Percentiles rank a stretch among this genome's conserved stretches.
phyloP scores from a whole-genome alignment of 306 rosid species.

The Cucurbita maxima region DNA sequence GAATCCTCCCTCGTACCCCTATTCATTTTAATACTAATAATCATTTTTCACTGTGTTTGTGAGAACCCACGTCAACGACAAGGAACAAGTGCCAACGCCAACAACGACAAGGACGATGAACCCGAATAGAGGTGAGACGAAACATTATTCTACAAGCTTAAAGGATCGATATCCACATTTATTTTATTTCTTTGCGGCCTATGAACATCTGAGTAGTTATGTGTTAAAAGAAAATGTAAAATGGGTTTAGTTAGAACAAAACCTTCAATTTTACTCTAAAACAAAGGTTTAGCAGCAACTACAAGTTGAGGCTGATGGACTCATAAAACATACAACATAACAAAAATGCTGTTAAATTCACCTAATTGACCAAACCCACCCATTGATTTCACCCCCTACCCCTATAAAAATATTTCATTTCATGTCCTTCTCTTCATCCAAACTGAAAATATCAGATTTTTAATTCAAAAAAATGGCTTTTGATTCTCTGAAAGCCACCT shows the following conservation, averaged over 20 bases:
- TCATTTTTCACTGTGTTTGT: no score
- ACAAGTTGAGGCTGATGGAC: not conserved
- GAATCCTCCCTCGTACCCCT: constrained; percentile 17
- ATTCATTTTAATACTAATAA: not conserved
- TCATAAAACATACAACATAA: not conserved
- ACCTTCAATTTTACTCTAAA: constrained; percentile 30
- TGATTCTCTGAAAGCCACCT: constrained; percentile 8
- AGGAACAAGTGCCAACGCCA: no score
- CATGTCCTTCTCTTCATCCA: constrained; percentile 23
- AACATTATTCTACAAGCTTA: no score
- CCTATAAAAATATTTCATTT: constrained; percentile 22
- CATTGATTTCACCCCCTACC: constrained; percentile 5
- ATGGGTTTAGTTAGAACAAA: not conserved
- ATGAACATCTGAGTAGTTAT: no score
- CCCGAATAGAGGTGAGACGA: no score
- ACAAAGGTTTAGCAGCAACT: constrained; percentile 23
- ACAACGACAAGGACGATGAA: no score
- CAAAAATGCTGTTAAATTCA: constrained; percentile 28
- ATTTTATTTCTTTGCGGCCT: no score
- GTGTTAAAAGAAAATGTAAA: not conserved
- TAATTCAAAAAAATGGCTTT: not conserved
- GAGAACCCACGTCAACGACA: no score
- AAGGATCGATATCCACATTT: no score
- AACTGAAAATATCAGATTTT: not conserved
- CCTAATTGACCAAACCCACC: constrained; percentile 43